phyloP scores from a whole-genome alignment of 306 rosid genomes.

The Nissolia schottii region DNA sequence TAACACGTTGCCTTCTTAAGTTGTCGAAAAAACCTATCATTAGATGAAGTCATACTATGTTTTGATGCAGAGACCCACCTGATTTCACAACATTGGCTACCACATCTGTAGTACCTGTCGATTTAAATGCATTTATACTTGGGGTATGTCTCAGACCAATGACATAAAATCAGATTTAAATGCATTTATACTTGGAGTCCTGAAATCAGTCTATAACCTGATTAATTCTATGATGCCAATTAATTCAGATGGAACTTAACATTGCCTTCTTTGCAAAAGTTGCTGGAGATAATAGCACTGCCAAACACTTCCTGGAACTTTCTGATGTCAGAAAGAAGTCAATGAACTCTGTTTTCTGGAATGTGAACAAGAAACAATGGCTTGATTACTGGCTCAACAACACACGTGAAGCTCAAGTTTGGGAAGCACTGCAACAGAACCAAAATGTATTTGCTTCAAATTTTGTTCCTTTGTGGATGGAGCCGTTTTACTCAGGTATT shows the following conservation, averaged over 20 bases:
- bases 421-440: slow-evolving; percentile 66
- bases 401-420: slow-evolving; percentile 36
- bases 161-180: slow-evolving; percentile 60
- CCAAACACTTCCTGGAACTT: slow-evolving; percentile 43
- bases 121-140: slow-evolving; percentile 68
- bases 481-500: slow-evolving; percentile 72
- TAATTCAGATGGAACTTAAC: slow-evolving; percentile 78
- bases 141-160: slow-evolving; percentile 47
- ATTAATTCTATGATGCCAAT: slow-evolving; percentile 9
- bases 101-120: slow-evolving; percentile 76
- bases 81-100: slow-evolving; percentile 79
- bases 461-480: slow-evolving; percentile 83
- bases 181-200: slow-evolving; percentile 44
- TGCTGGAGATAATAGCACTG: slow-evolving; percentile 45
- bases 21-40: neutral
- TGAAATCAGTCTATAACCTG: slow-evolving; percentile 9
- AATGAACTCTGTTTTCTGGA: slow-evolving; percentile 71
- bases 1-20: neutral
- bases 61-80: slow-evolving; percentile 55
- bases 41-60: neutral
- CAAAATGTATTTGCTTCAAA: slow-evolving; percentile 70
- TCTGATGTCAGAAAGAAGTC: slow-evolving; percentile 62
- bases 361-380: slow-evolving; percentile 67
- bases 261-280: slow-evolving; percentile 70
- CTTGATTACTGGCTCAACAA: slow-evolving; percentile 75